Evolutionary conservation across 352 stramenopile species (phyloP), one percentile per base, ranked within the genome.

Genomic region (Pythium aristosporum): DNA sequence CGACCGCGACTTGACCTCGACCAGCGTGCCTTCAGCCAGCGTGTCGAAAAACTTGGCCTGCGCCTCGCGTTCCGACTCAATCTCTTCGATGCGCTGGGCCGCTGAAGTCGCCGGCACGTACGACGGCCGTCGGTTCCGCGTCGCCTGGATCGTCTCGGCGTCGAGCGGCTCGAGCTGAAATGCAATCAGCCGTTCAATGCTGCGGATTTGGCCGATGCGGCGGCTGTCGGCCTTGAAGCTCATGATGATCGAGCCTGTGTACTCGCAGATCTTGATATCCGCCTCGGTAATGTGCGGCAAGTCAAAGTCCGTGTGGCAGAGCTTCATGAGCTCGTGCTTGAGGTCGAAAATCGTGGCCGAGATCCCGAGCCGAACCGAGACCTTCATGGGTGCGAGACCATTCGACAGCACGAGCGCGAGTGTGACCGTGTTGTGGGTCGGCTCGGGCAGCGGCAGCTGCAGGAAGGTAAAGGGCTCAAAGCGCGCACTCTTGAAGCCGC

Each of bases 381-480:
- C 82, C 55, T 92, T 91, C 64, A 84, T 87, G 16, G 87, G 87
- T 25, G 82, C 81, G 54, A 90, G 77, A 2, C 80, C 82, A 34
- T 82, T 88, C 0, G 85, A 77, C 16, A 94, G 69, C 32, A 93
- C 79, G n/a, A 96, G 69, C 63, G 86, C 69, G 18, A 97, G 75
- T 1, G 84, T 94, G 28, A 96, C 78, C 2, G 88, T 91, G 53
- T 81, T 92, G 69, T 91, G 87, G 47, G 67, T 98, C 15, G 85
- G 77, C 41, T 98, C 94, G 0, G 89, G 89, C 16, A 97, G 63
- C 2, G 89, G 89, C 34, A 97, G 71, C 57, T 95, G 82, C 3
- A 97, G 60, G 37, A 96, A 94, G 16, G 88, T 98, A 57, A 98
- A 98, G 6, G 94, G 87, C 61, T 98, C 95, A 57, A 98, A 98